Percentiles rank a stretch among this genome's conserved stretches.
Conservation (phyloP, 1,284 basidiomycete genomes). For the Caloboletus inedulis region DNA sequence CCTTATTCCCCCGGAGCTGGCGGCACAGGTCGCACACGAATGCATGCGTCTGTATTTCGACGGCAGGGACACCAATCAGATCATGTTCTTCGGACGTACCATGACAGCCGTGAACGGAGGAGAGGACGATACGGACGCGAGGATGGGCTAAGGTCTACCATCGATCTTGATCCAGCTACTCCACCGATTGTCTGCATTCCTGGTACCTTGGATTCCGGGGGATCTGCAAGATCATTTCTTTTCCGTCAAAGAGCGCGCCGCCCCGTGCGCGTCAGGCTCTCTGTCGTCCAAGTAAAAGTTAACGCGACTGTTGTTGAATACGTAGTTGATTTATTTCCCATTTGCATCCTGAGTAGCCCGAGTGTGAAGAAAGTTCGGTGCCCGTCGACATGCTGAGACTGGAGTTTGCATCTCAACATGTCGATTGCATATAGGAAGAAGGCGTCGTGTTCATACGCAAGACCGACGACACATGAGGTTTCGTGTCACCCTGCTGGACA, state of each 20-base stretch:
- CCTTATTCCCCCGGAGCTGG: constrained; percentile 48
- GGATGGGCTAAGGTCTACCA: constrained; percentile 46
- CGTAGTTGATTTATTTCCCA: no score
- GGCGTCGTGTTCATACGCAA: background rate
- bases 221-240: constrained; percentile 54
- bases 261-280: constrained; percentile 65
- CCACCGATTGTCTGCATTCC: constrained; percentile 42
- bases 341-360: background rate
- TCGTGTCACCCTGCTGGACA: background rate
- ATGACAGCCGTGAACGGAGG: constrained; percentile 12
- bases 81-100: constrained; percentile 72
- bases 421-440: background rate
- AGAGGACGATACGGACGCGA: constrained; percentile 12
- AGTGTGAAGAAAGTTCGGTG: background rate
- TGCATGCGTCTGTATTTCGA: constrained; percentile 66
- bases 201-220: background rate
- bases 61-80: constrained; percentile 54
- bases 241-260: constrained; percentile 36
- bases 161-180: constrained; percentile 54
- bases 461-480: background rate
- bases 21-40: constrained; percentile 46
- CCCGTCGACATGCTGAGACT: background rate
- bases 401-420: no score
- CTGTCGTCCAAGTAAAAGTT: constrained; percentile 67
- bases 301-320: no score